Conservation (phyloP, 1,284 basidiomycete genomes). For the Laetiporus sulphureus region DNA sequence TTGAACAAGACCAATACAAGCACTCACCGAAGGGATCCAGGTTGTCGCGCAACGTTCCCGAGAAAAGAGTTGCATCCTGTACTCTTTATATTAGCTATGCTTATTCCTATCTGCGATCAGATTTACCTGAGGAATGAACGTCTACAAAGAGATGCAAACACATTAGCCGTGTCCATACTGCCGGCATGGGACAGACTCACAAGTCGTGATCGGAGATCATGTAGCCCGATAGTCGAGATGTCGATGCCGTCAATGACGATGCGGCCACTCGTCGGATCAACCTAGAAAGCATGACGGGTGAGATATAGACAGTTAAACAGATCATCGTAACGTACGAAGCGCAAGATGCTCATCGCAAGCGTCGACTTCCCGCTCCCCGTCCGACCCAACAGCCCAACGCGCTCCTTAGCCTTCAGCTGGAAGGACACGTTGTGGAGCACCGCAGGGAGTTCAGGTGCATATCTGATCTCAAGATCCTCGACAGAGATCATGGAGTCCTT, state of each 20-base stretch:
- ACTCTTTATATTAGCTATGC: constrained; percentile 10
- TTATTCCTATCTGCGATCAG: not conserved
- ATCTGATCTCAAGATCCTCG: constrained; percentile 74
- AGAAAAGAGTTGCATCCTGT: constrained; percentile 80
- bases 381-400: constrained; percentile 68
- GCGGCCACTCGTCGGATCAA: constrained; percentile 73
- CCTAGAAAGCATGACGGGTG: constrained; percentile 34
- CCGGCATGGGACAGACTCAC: too few relatives aligned
- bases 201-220: constrained; percentile 74
- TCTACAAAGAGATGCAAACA: too few relatives aligned
- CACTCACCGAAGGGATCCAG: constrained; percentile 73
- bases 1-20: not conserved
- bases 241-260: constrained; percentile 89
- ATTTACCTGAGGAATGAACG: constrained; percentile 72
- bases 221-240: constrained; percentile 80
- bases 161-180: too few relatives aligned
- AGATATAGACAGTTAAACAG: not conserved
- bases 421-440: constrained; percentile 78
- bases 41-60: constrained; percentile 81
- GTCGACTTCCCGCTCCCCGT: constrained; percentile 82
- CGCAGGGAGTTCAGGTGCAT: constrained; percentile 77
- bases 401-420: constrained; percentile 52
- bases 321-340: constrained; percentile 53
- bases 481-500: constrained; percentile 34
- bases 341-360: constrained; percentile 78